phyloP scores from a whole-genome alignment of 2,329 filamentous ascomycete species.

The Colletotrichum karsti region DNA sequence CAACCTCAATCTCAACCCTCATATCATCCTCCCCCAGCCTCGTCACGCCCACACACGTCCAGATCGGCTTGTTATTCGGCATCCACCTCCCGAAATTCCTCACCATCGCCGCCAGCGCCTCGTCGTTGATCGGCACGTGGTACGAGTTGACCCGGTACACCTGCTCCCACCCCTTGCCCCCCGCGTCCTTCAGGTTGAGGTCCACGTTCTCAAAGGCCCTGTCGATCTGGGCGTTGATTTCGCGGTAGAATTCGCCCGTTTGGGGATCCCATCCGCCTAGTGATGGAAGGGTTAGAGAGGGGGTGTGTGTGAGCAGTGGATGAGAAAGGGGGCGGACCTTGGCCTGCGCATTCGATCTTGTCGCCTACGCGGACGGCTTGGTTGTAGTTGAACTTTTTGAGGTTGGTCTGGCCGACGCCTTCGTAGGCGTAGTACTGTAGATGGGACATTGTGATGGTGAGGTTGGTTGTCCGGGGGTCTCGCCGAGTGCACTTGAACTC shows the following conservation, averaged over 20 bases:
- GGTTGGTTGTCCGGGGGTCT: not conserved
- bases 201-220: constrained; percentile 67
- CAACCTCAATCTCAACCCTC: constrained; percentile 67
- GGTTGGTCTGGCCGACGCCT: constrained; percentile 39
- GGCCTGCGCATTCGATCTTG: constrained; percentile 54
- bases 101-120: constrained; percentile 50
- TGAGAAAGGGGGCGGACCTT: constrained; percentile 43
- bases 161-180: constrained; percentile 64
- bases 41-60: constrained; percentile 61
- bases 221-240: constrained; percentile 55
- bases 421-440: constrained; percentile 43
- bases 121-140: constrained; percentile 49
- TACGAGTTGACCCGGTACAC: constrained; percentile 59
- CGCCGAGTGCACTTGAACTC: not conserved
- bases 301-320: not conserved
- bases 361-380: constrained; percentile 59
- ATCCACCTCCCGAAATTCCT: constrained; percentile 58
- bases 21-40: constrained; percentile 58
- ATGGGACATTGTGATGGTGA: constrained; percentile 35
- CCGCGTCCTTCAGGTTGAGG: constrained; percentile 54
- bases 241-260: constrained; percentile 36
- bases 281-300: no score
- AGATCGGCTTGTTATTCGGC: constrained; percentile 60
- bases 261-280: constrained; percentile 44
- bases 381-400: constrained; percentile 46